Percentiles rank a stretch among this genome's conserved stretches.
Conservation (phyloP, 140 eudicot species). For the Cichorium intybus region DNA sequence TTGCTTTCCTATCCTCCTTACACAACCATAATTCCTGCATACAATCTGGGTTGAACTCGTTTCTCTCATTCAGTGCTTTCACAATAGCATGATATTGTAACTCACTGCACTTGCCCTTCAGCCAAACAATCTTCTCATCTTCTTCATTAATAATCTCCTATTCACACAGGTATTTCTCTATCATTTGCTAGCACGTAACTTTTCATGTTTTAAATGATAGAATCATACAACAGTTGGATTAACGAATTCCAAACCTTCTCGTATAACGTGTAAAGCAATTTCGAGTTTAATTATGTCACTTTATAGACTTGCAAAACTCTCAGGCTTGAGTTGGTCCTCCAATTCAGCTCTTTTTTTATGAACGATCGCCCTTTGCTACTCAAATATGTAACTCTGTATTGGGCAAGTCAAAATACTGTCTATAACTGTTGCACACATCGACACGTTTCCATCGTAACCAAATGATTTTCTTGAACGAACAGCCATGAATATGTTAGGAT, state of each 20-base stretch:
- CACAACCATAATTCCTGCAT: background rate
- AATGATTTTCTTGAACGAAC: too few species aligned
- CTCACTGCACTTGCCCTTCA: background rate
- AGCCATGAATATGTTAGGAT: too few species aligned
- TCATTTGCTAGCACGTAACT: too few species aligned
- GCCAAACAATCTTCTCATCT: background rate
- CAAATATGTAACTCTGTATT: too few species aligned
- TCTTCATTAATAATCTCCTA: background rate
- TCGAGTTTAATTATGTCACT: background rate
- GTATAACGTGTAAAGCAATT: background rate
- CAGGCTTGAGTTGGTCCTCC: background rate
- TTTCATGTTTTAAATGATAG: too few species aligned
- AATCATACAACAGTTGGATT: too few species aligned
- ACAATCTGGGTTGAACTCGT: background rate
- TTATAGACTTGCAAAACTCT: background rate
- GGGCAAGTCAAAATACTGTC: too few species aligned
- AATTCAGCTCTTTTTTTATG: background rate
- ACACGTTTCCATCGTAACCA: too few species aligned
- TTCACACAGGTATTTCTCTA: too few species aligned
- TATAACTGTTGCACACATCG: too few species aligned
- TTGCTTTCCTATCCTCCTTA: background rate
- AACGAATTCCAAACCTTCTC: too few species aligned
- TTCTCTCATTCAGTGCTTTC: background rate
- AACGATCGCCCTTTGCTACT: too few species aligned
- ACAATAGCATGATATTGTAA: background rate